Base-by-base conservation (phyloP, 1,284 basidiomycete genomes). In the Vanrija humicola region DNA sequence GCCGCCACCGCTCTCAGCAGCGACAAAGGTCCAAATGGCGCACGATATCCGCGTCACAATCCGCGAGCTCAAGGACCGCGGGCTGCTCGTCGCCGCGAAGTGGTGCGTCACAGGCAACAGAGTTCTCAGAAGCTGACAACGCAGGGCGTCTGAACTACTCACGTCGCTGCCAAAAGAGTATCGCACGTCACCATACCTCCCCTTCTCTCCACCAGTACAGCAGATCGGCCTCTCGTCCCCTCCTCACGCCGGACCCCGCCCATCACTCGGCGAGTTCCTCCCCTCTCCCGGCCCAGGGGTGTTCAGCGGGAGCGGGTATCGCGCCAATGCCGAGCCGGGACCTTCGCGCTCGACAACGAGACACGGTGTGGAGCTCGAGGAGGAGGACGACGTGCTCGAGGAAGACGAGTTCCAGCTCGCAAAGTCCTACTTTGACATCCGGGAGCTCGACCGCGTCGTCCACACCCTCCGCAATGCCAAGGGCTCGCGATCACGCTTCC, bases 381-480 rank as follows among this genome's bases (percentile, higher is more conserved):
- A 83, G 29, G 89, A 91, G 52, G 82, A 82, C 53, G 88, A 90
- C 69, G 64, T 79, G 14, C 77, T 74, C 15, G 79, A 81, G 39
- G 72, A 77, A 50, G 81, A 82, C 55, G 59, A 69, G 12, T 81
- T 91, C 64, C 75, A 83, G 56, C 81, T 88, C 25, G 93, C 90
- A 1, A 86, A 86, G 59, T 79, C 84, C 8, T 87, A 86, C 65
- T 84, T 91, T 62, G 86, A 91, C 59, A 79, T 84, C 19, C 86
- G 87, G 61, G 91, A 98, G 67, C 87, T 88, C 64, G 81, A 85
- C 52, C 82, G 92, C 58, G 89, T 86, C 40, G 82, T 84, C 7
- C 82, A 86, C 64, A 76, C 84, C 51, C 75, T 96, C 46, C 78
- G 79, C 44, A 77, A 79, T 12, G 88, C 86, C 63, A 82, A 73